A percentile compares a stretch with the other conserved stretches of the same genome.
These are phyloP conservation scores for Phytophthora sp. DNA, from an alignment of 352 stramenopile species.

Conservation along the genomic window DNA sequence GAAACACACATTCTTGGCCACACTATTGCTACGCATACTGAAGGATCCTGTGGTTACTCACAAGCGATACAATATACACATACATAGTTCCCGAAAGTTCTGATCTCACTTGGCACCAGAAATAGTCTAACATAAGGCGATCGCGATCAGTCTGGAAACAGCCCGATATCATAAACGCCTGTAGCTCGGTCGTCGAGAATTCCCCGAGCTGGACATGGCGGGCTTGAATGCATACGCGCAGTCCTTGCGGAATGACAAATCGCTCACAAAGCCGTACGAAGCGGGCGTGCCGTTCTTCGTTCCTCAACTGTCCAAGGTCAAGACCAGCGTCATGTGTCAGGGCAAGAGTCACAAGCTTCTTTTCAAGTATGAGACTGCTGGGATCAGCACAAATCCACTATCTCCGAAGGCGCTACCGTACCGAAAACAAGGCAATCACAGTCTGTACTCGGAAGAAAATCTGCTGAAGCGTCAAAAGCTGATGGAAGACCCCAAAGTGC, in stretches of 20 bases:
- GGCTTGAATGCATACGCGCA: slow-evolving; percentile 47
- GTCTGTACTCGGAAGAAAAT: slow-evolving; percentile 77
- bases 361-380: slow-evolving; percentile 53
- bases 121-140: too few relatives aligned
- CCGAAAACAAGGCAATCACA: slow-evolving; percentile 74
- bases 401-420: slow-evolving; percentile 52
- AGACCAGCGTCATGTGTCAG: slow-evolving; percentile 67
- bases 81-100: too few relatives aligned
- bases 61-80: too few relatives aligned
- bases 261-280: slow-evolving; percentile 36
- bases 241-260: slow-evolving; percentile 44
- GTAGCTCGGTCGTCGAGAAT: too few relatives aligned
- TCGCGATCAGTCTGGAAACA: too few relatives aligned
- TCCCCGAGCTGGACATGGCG: too few relatives aligned
- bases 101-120: too few relatives aligned
- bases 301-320: slow-evolving; percentile 69
- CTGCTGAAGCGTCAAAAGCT: slow-evolving; percentile 60
- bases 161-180: too few relatives aligned
- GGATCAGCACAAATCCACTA: not conserved
- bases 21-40: too few relatives aligned
- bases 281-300: slow-evolving; percentile 64
- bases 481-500: slow-evolving; percentile 51
- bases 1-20: too few relatives aligned
- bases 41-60: too few relatives aligned
- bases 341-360: slow-evolving; percentile 54